These are phyloP conservation scores for Schizosaccharomyces osmophilus DNA, from an alignment of 805 yeast genomes.

Conservation along the genomic window DNA sequence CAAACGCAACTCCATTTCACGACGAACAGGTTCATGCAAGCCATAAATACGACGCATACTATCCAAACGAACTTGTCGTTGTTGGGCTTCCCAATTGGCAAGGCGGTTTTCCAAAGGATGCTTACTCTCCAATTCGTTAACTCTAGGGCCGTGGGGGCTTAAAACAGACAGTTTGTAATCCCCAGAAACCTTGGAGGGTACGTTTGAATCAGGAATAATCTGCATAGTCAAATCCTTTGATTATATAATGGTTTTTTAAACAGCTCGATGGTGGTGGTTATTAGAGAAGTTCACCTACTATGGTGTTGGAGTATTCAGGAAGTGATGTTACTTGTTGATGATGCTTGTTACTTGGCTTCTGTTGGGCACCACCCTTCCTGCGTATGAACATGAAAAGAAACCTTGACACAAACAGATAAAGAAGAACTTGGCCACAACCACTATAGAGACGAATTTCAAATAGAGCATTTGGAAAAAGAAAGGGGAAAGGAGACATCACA, in stretches of 20 bases:
- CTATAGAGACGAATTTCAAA: neutral
- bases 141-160: neutral
- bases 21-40: slow-evolving; percentile 74
- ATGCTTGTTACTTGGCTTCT: neutral
- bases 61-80: slow-evolving; percentile 45
- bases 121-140: neutral
- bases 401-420: neutral
- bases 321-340: neutral
- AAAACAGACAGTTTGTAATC: neutral
- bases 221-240: neutral
- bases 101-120: slow-evolving; percentile 73
- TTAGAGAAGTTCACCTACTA: too few species aligned
- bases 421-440: neutral
- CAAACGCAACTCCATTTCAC: slow-evolving; percentile 68
- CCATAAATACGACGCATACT: slow-evolving; percentile 68
- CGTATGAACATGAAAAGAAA: neutral
- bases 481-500: neutral
- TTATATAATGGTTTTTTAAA: neutral
- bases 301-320: too few species aligned
- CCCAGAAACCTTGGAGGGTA: neutral
- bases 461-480: too few species aligned
- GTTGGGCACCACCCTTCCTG: neutral
- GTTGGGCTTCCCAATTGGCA: slow-evolving; percentile 55
- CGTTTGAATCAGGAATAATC: neutral
- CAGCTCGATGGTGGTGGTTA: too few species aligned